phyloP scores from a whole-genome alignment of 2,329 filamentous ascomycete species.

The Apiospora arundinis region DNA sequence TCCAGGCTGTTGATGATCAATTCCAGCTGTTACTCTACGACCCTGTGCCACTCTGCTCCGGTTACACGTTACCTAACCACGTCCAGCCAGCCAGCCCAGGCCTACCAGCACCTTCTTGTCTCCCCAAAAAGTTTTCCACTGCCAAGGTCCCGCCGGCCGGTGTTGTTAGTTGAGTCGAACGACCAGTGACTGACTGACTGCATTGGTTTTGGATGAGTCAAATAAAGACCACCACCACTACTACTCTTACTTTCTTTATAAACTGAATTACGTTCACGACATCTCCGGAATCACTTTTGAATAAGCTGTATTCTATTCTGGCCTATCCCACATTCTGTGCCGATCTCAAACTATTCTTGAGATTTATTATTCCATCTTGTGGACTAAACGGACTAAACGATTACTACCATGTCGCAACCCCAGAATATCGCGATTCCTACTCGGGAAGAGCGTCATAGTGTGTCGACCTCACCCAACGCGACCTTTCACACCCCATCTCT shows the following conservation, averaged over 20 bases:
- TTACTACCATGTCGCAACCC: constrained; percentile 49
- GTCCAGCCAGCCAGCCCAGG: not conserved
- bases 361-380: too few relatives aligned
- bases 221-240: constrained; percentile 1
- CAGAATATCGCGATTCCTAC: constrained; percentile 54
- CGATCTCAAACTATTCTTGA: too few relatives aligned
- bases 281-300: not conserved
- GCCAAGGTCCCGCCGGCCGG: constrained; percentile 17
- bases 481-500: constrained; percentile 77
- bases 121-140: constrained; percentile 8
- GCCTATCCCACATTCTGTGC: not conserved
- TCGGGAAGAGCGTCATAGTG: constrained; percentile 61
- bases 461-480: constrained; percentile 77
- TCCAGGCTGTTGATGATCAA: not conserved
- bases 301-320: not conserved
- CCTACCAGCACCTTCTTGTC: not conserved
- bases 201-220: constrained; percentile 13
- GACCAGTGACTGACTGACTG: not conserved
- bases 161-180: constrained; percentile 11
- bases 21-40: not conserved
- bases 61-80: constrained; percentile 7
- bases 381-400: too few relatives aligned
- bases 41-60: not conserved
- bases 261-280: not conserved
- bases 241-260: not conserved